These are phyloP conservation scores for Gryganskiella cystojenkinii DNA, from an alignment of 192 early-diverging fungal species.

Conservation along the genomic window DNA sequence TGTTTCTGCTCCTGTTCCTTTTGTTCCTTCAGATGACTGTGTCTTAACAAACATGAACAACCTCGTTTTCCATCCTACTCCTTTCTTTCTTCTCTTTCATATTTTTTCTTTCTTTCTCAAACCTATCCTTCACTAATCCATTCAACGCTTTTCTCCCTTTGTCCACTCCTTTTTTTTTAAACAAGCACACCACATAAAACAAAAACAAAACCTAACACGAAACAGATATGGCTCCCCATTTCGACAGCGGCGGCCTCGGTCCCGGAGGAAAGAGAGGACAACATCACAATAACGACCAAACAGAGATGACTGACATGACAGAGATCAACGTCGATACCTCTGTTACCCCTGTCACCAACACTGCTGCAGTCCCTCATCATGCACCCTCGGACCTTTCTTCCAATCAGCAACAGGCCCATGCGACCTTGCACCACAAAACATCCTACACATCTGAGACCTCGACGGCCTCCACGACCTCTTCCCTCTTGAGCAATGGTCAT, in stretches of 20 bases:
- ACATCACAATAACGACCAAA: not conserved
- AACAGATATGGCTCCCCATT: not conserved
- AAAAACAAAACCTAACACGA: constrained; percentile 1
- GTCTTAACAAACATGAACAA: too few relatives aligned
- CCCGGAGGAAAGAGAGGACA: not conserved
- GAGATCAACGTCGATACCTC: constrained; percentile 3
- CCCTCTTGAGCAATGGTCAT: not conserved
- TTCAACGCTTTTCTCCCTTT: not conserved
- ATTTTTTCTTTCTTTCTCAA: not conserved
- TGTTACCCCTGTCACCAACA: not conserved
- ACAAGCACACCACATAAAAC: constrained; percentile 1
- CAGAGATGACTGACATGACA: constrained; percentile 21
- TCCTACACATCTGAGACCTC: not conserved
- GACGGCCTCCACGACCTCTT: not conserved
- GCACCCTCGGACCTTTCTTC: not conserved
- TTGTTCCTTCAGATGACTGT: too few relatives aligned
- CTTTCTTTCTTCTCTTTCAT: not conserved
- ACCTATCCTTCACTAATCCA: not conserved
- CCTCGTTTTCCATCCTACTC: not conserved
- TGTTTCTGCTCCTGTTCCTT: too few relatives aligned
- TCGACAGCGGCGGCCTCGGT: not conserved
- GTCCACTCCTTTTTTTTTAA: not conserved
- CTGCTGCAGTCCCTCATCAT: not conserved
- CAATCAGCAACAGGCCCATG: not conserved
- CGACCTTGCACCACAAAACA: not conserved